Evolutionary conservation across 2,329 filamentous ascomycete genomes (phyloP).

Genomic region (Passalora sequoiae): DNA sequence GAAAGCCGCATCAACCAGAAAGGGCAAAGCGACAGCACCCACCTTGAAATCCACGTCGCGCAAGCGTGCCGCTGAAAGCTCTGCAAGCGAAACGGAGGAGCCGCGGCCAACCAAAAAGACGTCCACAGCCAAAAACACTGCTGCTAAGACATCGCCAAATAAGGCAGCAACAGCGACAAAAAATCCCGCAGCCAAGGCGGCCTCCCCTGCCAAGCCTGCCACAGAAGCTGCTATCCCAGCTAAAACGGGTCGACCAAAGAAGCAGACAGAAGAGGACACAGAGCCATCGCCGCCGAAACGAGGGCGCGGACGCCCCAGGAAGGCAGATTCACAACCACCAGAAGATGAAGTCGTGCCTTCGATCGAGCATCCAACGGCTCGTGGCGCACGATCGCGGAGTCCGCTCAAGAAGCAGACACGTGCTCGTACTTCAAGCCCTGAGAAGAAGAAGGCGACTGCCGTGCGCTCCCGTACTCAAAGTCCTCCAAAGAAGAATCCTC

Average conservation of each 20-base stretch:
- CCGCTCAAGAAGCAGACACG: conserved; percentile 1
- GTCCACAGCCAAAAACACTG: not conserved
- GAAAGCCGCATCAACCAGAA: conserved; percentile 1
- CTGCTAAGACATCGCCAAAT: too few species aligned
- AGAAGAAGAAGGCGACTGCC: too few species aligned
- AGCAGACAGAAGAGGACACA: not conserved
- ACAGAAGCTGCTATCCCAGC: not conserved
- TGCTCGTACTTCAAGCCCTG: too few species aligned
- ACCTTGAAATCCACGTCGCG: too few species aligned
- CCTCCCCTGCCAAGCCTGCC: not conserved
- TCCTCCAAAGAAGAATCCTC: too few species aligned
- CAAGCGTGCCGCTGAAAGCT: too few species aligned
- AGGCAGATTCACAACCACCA: not conserved
- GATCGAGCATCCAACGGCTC: not conserved
- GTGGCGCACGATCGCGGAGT: not conserved
- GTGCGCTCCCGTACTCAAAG: too few species aligned
- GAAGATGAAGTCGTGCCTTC: not conserved
- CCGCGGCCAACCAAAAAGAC: too few species aligned
- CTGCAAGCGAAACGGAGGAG: too few species aligned
- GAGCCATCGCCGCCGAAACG: not conserved
- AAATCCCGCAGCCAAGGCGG: conserved; percentile 5
- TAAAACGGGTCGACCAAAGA: too few species aligned
- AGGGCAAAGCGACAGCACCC: not conserved
- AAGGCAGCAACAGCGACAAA: not conserved
- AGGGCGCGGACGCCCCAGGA: not conserved